Conservation (phyloP, 441 rosid genomes). For the Adansonia madagascariensis region DNA sequence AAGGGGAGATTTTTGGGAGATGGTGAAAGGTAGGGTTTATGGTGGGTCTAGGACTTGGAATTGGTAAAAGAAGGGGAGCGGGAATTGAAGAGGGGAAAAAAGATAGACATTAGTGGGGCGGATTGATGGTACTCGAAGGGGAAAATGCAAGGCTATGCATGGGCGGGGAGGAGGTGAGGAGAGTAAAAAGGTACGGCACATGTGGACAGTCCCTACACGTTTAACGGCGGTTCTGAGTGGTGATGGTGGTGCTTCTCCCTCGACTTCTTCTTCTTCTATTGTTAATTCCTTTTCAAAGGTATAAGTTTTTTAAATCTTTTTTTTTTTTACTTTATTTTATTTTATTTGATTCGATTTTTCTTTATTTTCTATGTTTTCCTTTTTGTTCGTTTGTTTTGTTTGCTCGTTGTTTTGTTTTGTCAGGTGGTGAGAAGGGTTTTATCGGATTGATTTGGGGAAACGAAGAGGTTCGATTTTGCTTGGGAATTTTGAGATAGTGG, state of each 20-base stretch:
- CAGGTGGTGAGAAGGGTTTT: background rate
- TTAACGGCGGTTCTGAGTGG: conserved; percentile 48
- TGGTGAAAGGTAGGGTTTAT: conserved; percentile 24
- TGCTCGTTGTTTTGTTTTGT: background rate
- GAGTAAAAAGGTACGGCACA: conserved; percentile 59
- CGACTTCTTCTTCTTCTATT: conserved; percentile 49
- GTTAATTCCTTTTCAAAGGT: conserved; percentile 68
- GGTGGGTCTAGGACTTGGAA: conserved; percentile 28
- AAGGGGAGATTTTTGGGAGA: conserved; percentile 1
- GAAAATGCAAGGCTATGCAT: conserved; percentile 78
- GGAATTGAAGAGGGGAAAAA: background rate
- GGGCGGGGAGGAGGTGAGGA: conserved; percentile 53
- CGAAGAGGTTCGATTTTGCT: background rate
- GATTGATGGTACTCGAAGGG: conserved; percentile 60
- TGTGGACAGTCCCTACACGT: conserved; percentile 72
- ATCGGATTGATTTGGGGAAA: conserved; percentile 13
- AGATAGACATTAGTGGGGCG: conserved; percentile 14
- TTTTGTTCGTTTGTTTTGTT: background rate
- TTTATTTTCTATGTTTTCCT: background rate
- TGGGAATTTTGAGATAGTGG: background rate
- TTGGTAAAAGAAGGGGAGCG: background rate
- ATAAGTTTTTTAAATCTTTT: background rate
- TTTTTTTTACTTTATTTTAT: background rate
- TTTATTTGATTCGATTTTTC: background rate
- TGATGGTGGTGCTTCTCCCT: conserved; percentile 46